phyloP scores from a whole-genome alignment of 1,284 basidiomycete species.

The Veloboletus limbatus region DNA sequence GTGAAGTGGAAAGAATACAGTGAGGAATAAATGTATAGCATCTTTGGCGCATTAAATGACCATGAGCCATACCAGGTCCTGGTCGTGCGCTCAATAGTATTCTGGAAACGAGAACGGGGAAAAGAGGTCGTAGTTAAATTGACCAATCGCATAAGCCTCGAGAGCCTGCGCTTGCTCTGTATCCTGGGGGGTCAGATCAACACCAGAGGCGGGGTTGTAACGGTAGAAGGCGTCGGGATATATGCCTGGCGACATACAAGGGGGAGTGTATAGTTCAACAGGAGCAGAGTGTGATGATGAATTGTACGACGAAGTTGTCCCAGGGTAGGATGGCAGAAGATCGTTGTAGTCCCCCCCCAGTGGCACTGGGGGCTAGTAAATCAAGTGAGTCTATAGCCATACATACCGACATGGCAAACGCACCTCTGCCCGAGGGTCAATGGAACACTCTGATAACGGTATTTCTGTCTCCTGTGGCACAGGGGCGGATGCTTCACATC shows the following conservation, averaged over 20 bases:
- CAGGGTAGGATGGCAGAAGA: slow-evolving; percentile 4
- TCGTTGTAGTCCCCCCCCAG: slow-evolving; percentile 9
- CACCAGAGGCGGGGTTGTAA: slow-evolving; percentile 2
- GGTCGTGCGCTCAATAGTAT: slow-evolving; percentile 15
- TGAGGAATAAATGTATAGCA: no score
- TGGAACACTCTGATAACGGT: slow-evolving; percentile 3
- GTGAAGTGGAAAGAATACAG: no score
- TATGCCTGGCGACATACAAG: not conserved
- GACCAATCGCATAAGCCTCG: slow-evolving; percentile 31
- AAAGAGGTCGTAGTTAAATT: slow-evolving; percentile 26
- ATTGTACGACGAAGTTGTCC: not conserved
- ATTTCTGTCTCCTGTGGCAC: not conserved
- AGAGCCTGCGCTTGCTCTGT: slow-evolving; percentile 27
- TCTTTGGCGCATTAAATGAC: no score
- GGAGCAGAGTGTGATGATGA: not conserved
- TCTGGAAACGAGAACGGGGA: slow-evolving; percentile 27
- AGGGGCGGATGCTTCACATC: not conserved
- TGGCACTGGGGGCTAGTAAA: not conserved
- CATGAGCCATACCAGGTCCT: no score
- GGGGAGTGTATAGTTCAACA: slow-evolving; percentile 2
- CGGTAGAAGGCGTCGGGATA: slow-evolving; percentile 2
- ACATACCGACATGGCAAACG: not conserved
- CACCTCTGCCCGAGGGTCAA: slow-evolving; percentile 12
- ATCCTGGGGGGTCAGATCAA: slow-evolving; percentile 15
- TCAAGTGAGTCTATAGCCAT: slow-evolving; percentile 1